Conservation (phyloP, 345 rosid species). For the Gossypium australe region DNA sequence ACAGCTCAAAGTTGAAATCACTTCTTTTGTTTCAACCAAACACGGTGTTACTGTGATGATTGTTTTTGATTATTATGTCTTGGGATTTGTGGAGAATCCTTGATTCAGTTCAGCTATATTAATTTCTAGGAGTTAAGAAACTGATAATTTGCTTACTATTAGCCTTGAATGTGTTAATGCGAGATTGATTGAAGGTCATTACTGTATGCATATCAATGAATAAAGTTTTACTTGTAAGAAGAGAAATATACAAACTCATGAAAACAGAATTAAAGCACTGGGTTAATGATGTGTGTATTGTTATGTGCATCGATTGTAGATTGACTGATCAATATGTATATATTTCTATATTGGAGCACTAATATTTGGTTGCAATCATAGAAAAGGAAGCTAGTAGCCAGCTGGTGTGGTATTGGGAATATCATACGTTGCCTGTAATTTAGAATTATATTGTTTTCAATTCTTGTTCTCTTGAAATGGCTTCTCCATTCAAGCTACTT, state of each 20-base stretch:
- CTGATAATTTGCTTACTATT: not conserved
- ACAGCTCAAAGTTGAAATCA: not conserved
- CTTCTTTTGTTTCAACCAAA: not conserved
- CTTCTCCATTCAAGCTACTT: not conserved
- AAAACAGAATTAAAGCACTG: not conserved
- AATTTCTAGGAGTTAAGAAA: not conserved
- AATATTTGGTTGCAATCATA: not conserved
- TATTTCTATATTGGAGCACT: not conserved
- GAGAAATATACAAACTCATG: not conserved
- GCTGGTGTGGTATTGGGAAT: not conserved
- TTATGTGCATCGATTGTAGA: not conserved
- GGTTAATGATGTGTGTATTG: not conserved
- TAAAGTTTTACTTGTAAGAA: not conserved
- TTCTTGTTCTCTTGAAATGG: slow-evolving; percentile 1
- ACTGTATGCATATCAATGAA: not conserved
- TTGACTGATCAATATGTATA: not conserved
- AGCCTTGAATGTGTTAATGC: not conserved
- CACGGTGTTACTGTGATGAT: not conserved
- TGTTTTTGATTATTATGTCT: not conserved
- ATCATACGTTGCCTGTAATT: not conserved
- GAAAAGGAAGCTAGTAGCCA: not conserved
- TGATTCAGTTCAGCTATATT: not conserved
- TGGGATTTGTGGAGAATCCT: not conserved
- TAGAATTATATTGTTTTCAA: not conserved
- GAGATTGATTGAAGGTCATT: not conserved